Conservation (phyloP, 1,284 basidiomycete genomes). For the Salmacisia buchloeana region DNA sequence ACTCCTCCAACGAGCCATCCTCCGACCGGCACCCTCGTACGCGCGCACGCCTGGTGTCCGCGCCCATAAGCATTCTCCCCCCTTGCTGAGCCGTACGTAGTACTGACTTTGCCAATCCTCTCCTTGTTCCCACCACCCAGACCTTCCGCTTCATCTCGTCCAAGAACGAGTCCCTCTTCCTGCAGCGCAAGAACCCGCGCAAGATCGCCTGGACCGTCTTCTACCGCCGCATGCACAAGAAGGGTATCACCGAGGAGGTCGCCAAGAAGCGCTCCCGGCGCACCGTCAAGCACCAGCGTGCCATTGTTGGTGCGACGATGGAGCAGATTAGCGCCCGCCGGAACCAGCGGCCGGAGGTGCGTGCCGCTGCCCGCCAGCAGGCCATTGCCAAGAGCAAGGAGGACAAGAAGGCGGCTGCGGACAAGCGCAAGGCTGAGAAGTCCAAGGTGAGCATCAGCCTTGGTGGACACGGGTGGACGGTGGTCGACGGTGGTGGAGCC, state of each 20-base stretch:
- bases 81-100: neutral
- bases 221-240: conserved; percentile 99
- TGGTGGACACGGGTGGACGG: neutral
- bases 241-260: conserved; percentile 96
- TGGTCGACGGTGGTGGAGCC: neutral
- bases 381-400: conserved; percentile 95
- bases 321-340: conserved; percentile 82
- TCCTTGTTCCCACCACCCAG: conserved; percentile 11
- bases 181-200: conserved; percentile 99
- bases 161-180: conserved; percentile 85
- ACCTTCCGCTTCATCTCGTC: conserved; percentile 49
- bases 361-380: conserved; percentile 71
- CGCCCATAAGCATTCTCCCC: conserved; percentile 6
- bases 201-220: conserved; percentile 98
- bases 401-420: conserved; percentile 64
- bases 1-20: too few species aligned
- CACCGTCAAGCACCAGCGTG: conserved; percentile 97
- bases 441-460: conserved; percentile 62
- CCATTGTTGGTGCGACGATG: conserved; percentile 93
- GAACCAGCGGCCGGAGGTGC: conserved; percentile 67
- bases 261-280: conserved; percentile 97
- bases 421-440: conserved; percentile 51
- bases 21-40: too few species aligned
- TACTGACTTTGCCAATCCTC: neutral
- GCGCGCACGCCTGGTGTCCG: neutral